A percentile compares a stretch with the other conserved stretches of the same genome.
phyloP scores from a whole-genome alignment of 371 early-diverging fungal genomes.

The Vairimorpha necatrix region DNA sequence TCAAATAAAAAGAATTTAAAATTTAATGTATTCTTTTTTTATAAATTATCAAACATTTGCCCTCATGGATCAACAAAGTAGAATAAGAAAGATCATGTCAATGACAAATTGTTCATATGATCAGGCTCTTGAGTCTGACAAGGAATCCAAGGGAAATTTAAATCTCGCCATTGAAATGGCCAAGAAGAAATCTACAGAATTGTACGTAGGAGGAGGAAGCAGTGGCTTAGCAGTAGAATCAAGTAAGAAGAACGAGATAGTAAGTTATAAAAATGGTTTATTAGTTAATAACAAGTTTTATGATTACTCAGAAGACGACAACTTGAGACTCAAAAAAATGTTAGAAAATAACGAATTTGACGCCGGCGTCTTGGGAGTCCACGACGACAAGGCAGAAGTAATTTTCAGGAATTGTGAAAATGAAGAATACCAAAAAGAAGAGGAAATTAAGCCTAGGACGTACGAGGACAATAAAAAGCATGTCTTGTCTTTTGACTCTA shows the following conservation, averaged over 20 bases:
- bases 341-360: constrained; percentile 35
- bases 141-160: constrained; percentile 15
- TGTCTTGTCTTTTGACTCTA: neutral
- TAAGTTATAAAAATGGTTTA: constrained; percentile 42
- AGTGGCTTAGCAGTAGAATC: constrained; percentile 43
- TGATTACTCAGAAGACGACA: constrained; percentile 24
- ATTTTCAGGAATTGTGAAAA: constrained; percentile 10
- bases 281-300: constrained; percentile 43
- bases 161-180: constrained; percentile 1
- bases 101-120: constrained; percentile 26
- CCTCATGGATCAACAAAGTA: constrained; percentile 18
- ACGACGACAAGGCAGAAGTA: constrained; percentile 22
- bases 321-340: constrained; percentile 38
- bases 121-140: constrained; percentile 21
- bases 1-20: no score
- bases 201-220: constrained; percentile 36
- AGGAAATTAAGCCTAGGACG: neutral
- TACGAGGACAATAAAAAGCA: constrained; percentile 7
- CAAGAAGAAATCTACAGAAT: constrained; percentile 25
- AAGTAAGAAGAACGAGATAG: constrained; percentile 23
- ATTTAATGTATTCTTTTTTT: neutral
- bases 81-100: constrained; percentile 30
- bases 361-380: constrained; percentile 10
- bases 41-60: neutral
- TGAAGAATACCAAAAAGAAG: constrained; percentile 21